A percentile compares a stretch with the other conserved stretches of the same genome.
Conservation (phyloP, 371 early-diverging fungal genomes). For the Mortierella sp. region DNA sequence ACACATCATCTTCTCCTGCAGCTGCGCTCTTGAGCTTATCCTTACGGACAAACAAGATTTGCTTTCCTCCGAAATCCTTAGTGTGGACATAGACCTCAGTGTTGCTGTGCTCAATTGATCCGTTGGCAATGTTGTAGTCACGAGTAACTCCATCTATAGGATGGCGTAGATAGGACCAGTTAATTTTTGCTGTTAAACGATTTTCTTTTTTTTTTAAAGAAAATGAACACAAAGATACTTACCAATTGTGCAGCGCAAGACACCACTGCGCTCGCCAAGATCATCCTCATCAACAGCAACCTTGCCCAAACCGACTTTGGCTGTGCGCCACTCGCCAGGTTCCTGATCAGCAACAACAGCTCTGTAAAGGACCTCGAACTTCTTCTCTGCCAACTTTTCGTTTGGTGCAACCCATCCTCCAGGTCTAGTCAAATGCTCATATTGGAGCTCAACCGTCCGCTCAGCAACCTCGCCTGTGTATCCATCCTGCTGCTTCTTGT, state of each 20-base stretch:
- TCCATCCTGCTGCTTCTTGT: conserved; percentile 60
- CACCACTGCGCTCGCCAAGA: conserved; percentile 52
- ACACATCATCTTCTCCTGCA: conserved; percentile 59
- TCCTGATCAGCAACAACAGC: conserved; percentile 41
- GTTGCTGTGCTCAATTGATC: conserved; percentile 61
- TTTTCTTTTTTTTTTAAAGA: neutral
- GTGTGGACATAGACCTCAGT: conserved; percentile 68
- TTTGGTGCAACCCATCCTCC: conserved; percentile 59
- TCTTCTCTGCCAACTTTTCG: conserved; percentile 55
- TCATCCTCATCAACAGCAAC: conserved; percentile 49
- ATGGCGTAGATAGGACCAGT: neutral
- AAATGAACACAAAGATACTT: conserved; percentile 12
- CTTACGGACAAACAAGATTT: conserved; percentile 61
- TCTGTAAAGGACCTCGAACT: conserved; percentile 50
- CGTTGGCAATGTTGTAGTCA: conserved; percentile 68
- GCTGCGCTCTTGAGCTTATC: conserved; percentile 64
- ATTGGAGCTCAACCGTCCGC: conserved; percentile 61
- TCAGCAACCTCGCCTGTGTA: conserved; percentile 58
- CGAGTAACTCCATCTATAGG: conserved; percentile 65
- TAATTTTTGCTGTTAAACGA: neutral
- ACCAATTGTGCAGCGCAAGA: conserved; percentile 66
- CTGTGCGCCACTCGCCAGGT: conserved; percentile 47
- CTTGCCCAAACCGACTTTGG: conserved; percentile 48
- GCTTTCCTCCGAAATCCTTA: conserved; percentile 64
- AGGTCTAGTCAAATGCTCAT: conserved; percentile 55